Percentiles rank a stretch among this genome's conserved stretches.
Conservation (phyloP, 2,329 filamentous ascomycete species). For the Chaetothyriales sp. region DNA sequence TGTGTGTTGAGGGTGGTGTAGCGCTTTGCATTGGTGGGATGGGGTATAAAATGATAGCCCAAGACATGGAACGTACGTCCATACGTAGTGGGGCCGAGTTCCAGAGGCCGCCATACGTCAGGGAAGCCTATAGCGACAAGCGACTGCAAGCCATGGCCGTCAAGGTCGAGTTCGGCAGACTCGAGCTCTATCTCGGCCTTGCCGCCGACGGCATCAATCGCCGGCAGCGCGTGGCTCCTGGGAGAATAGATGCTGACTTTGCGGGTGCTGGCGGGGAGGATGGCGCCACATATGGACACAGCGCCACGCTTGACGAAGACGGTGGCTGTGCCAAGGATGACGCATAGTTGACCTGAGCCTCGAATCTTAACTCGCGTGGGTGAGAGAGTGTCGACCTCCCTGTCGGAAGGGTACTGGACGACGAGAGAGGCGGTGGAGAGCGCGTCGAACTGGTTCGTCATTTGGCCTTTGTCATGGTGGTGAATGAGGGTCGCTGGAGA, state of each 20-base stretch:
- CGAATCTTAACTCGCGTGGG: conserved; percentile 11
- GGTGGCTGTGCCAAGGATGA: conserved; percentile 41
- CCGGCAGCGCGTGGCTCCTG: conserved; percentile 42
- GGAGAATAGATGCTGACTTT: conserved; percentile 41
- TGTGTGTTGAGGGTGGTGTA: not conserved
- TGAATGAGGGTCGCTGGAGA: not conserved
- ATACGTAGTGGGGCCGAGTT: not conserved
- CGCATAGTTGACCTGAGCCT: conserved; percentile 25
- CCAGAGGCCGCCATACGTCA: conserved; percentile 6
- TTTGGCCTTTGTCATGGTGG: not conserved
- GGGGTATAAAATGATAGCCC: not conserved
- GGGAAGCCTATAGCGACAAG: conserved; percentile 6
- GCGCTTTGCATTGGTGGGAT: not conserved
- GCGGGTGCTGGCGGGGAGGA: conserved; percentile 33
- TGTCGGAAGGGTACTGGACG: conserved; percentile 10
- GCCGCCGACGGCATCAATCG: conserved; percentile 27
- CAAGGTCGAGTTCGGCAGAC: not conserved
- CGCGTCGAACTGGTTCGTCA: conserved; percentile 11
- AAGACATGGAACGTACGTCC: not conserved
- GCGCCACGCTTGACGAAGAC: conserved; percentile 44
- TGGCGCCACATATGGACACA: conserved; percentile 45
- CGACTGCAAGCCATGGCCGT: conserved; percentile 3
- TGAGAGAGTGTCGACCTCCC: conserved; percentile 11
- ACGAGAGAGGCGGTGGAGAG: conserved; percentile 10
- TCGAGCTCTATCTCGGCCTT: conserved; percentile 12